These are phyloP conservation scores for Ceratobasidium sp. DNA, from an alignment of 1,284 basidiomycete species.

Conservation along the genomic window DNA sequence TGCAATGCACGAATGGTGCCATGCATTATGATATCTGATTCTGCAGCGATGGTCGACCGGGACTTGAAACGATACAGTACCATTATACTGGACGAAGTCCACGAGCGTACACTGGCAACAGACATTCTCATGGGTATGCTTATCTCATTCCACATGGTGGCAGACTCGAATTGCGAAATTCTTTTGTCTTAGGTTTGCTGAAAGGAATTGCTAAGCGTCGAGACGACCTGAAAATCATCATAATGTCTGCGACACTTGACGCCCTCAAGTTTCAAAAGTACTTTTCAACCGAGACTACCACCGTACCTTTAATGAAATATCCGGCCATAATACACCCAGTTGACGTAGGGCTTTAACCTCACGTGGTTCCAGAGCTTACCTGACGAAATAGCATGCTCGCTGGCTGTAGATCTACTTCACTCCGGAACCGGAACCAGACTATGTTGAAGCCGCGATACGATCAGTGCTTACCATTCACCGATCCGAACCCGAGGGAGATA, in stretches of 20 bases:
- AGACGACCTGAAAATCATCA: conserved; percentile 93
- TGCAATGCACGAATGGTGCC: too few relatives aligned
- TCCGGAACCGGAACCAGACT: conserved; percentile 95
- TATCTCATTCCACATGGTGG: conserved; percentile 79
- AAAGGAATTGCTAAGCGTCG: conserved; percentile 86
- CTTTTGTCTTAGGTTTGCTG: conserved; percentile 76
- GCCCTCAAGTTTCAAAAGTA: conserved; percentile 98
- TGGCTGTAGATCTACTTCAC: conserved; percentile 82
- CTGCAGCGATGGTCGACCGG: conserved; percentile 98
- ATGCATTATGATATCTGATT: conserved; percentile 70
- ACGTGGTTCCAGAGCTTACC: too few relatives aligned
- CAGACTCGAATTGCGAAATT: too few relatives aligned
- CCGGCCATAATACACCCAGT: conserved; percentile 97
- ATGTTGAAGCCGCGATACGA: conserved; percentile 96
- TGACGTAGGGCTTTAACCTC: conserved; percentile 66
- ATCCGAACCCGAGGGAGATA: conserved; percentile 93
- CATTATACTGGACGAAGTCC: conserved; percentile 98
- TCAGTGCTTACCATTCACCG: conserved; percentile 98
- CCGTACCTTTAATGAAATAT: conserved; percentile 93
- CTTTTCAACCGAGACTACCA: conserved; percentile 69
- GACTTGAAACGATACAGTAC: conserved; percentile 92
- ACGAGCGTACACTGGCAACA: conserved; percentile 97
- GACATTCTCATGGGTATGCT: conserved; percentile 97
- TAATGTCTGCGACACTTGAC: conserved; percentile 99
- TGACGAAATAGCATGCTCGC: too few relatives aligned